phyloP scores from a whole-genome alignment of 768 basidiomycete species.

The Wakefieldia striispora region DNA sequence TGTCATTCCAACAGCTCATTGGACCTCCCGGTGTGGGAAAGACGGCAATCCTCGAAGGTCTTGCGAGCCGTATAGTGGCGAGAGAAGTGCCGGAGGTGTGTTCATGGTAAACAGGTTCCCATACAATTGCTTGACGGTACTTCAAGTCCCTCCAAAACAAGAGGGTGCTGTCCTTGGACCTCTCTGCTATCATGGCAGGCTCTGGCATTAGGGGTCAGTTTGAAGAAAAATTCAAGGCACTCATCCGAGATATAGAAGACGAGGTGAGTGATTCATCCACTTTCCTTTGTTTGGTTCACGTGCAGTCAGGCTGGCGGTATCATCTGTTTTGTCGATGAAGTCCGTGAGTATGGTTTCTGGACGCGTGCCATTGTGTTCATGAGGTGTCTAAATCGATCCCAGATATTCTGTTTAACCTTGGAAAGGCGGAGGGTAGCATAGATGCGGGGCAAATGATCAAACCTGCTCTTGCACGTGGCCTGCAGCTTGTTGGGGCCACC shows the following conservation, averaged over 20 bases:
- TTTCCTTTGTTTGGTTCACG: slow-evolving; percentile 20
- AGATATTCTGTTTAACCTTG: slow-evolving; percentile 84
- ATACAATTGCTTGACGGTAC: background rate
- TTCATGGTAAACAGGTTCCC: background rate
- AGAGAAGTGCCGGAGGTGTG: slow-evolving; percentile 88
- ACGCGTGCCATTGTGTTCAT: background rate
- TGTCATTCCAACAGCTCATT: slow-evolving; percentile 50
- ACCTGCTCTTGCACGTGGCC: slow-evolving; percentile 81
- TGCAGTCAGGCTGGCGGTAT: slow-evolving; percentile 60
- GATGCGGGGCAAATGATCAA: slow-evolving; percentile 95
- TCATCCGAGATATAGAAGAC: slow-evolving; percentile 87
- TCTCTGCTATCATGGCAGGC: slow-evolving; percentile 82
- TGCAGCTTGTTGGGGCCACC: slow-evolving; percentile 88
- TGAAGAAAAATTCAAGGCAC: slow-evolving; percentile 89
- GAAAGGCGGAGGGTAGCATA: slow-evolving; percentile 88
- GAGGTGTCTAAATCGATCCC: background rate
- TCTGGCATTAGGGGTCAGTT: slow-evolving; percentile 92
- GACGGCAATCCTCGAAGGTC: slow-evolving; percentile 87
- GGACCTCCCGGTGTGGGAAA: slow-evolving; percentile 91
- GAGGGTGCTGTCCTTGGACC: slow-evolving; percentile 83
- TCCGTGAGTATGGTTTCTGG: slow-evolving; percentile 57
- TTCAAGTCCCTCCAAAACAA: slow-evolving; percentile 78
- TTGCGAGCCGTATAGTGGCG: slow-evolving; percentile 82
- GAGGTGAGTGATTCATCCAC: slow-evolving; percentile 46
- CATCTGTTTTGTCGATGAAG: slow-evolving; percentile 94